Conservation (phyloP, 2,329 filamentous ascomycete genomes). For the Tolypocladium sp. region DNA sequence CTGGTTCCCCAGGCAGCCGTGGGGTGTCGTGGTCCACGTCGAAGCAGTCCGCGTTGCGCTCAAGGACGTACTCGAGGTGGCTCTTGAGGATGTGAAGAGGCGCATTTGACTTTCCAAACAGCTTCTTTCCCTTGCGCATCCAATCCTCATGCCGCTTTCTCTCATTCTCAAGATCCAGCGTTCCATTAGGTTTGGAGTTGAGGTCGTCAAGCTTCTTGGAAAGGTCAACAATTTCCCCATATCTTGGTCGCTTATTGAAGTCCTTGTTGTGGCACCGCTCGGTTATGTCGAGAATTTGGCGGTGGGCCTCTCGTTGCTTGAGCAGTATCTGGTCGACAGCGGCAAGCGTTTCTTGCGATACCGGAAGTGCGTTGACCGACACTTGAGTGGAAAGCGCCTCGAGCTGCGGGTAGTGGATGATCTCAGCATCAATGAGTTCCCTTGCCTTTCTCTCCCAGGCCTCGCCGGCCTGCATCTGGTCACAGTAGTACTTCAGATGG, state of each 20-base stretch:
- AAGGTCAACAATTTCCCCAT: slow-evolving; percentile 81
- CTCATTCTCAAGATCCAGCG: slow-evolving; percentile 87
- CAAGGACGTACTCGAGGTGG: slow-evolving; percentile 88
- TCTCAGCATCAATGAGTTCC: slow-evolving; percentile 85
- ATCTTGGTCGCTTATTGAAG: slow-evolving; percentile 72
- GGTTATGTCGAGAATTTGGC: slow-evolving; percentile 74
- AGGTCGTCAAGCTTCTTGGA: slow-evolving; percentile 81
- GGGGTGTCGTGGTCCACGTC: slow-evolving; percentile 78
- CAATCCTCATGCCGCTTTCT: slow-evolving; percentile 95
- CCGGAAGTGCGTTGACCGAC: slow-evolving; percentile 58
- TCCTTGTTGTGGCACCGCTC: slow-evolving; percentile 68
- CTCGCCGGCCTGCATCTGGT: slow-evolving; percentile 68
- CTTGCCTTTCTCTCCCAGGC: slow-evolving; percentile 90
- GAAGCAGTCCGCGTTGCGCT: slow-evolving; percentile 85
- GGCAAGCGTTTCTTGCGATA: slow-evolving; percentile 70
- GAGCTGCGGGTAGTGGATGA: slow-evolving; percentile 87
- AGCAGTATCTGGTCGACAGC: slow-evolving; percentile 86
- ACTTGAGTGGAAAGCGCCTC: slow-evolving; percentile 86
- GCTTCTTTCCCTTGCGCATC: slow-evolving; percentile 96
- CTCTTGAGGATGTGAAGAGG: slow-evolving; percentile 90
- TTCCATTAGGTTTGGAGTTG: slow-evolving; percentile 86
- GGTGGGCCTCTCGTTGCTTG: slow-evolving; percentile 91
- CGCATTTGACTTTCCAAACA: slow-evolving; percentile 97
- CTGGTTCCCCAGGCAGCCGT: slow-evolving; percentile 81
- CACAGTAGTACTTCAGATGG: slow-evolving; percentile 64